These are phyloP conservation scores for Diaporthe citri DNA, from an alignment of 2,329 filamentous ascomycete genomes.

Conservation along the genomic window DNA sequence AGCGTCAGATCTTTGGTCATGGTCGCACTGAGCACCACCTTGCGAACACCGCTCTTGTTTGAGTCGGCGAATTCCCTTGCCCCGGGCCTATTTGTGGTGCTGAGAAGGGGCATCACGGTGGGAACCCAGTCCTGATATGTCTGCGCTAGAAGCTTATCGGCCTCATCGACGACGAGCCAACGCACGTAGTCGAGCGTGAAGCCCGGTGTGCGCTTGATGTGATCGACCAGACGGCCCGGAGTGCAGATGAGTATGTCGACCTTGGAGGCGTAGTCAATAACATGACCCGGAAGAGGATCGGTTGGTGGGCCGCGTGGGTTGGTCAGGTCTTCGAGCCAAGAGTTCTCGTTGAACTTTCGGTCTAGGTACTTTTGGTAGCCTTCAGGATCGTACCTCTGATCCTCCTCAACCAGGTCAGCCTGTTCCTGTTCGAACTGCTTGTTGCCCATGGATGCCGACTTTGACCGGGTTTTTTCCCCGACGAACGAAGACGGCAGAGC, in stretches of 20 bases:
- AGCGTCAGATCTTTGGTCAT: slow-evolving; percentile 90
- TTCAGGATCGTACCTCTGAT: slow-evolving; percentile 73
- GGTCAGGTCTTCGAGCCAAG: slow-evolving; percentile 48
- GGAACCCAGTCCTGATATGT: slow-evolving; percentile 93
- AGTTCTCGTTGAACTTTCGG: slow-evolving; percentile 55
- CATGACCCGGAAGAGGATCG: slow-evolving; percentile 67
- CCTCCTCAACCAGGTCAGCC: slow-evolving; percentile 58
- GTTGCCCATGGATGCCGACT: slow-evolving; percentile 86
- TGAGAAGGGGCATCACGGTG: slow-evolving; percentile 74
- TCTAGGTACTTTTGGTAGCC: slow-evolving; percentile 59
- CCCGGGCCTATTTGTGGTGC: slow-evolving; percentile 56
- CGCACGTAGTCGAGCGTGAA: slow-evolving; percentile 83
- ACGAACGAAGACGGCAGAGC: slow-evolving; percentile 71
- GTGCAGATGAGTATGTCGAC: slow-evolving; percentile 93
- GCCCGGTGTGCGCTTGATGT: slow-evolving; percentile 85
- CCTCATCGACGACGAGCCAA: slow-evolving; percentile 95
- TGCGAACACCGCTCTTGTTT: slow-evolving; percentile 72
- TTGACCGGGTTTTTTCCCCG: slow-evolving; percentile 75
- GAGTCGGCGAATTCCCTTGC: slow-evolving; percentile 67
- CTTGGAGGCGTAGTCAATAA: slow-evolving; percentile 75
- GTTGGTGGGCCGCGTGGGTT: slow-evolving; percentile 39
- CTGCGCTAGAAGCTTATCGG: slow-evolving; percentile 90
- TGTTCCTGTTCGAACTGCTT: slow-evolving; percentile 79
- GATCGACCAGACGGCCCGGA: slow-evolving; percentile 91
- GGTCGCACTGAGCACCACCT: slow-evolving; percentile 90